These are phyloP conservation scores for Plasmodium sp. DNA, from an alignment of 169 alveolate genomes.

Conservation along the genomic window DNA sequence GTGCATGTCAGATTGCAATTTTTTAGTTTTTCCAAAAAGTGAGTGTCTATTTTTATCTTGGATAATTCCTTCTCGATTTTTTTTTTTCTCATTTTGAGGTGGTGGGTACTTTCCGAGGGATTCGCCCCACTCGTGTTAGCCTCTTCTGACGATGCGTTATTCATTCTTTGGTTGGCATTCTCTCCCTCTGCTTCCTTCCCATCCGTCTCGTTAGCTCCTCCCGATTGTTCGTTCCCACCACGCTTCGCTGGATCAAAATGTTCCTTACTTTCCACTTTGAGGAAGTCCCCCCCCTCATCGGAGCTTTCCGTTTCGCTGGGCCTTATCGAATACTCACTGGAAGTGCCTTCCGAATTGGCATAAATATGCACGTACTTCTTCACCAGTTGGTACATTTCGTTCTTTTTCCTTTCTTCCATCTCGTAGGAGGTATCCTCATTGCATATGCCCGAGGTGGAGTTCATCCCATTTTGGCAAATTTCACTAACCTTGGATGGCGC, in stretches of 20 bases:
- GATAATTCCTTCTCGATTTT: slow-evolving; percentile 26
- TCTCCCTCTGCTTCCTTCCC: background rate
- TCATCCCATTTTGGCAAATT: background rate
- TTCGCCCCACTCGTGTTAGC: background rate
- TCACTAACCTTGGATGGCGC: background rate
- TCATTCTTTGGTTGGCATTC: background rate
- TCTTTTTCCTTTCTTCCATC: slow-evolving; percentile 40
- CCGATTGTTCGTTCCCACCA: background rate
- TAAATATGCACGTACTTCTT: slow-evolving; percentile 41
- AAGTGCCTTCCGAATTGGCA: slow-evolving; percentile 5
- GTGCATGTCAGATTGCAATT: slow-evolving; percentile 32
- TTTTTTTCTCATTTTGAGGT: background rate
- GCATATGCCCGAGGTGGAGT: background rate
- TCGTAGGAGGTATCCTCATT: background rate
- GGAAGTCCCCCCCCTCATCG: background rate
- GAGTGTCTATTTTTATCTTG: slow-evolving; percentile 39
- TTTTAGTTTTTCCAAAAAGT: slow-evolving; percentile 20
- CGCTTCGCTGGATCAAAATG: background rate
- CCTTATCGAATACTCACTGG: slow-evolving; percentile 50
- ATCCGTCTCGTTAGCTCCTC: background rate
- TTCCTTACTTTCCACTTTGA: background rate
- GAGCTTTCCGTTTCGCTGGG: slow-evolving; percentile 2
- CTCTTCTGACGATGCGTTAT: background rate
- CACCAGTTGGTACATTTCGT: slow-evolving; percentile 41
- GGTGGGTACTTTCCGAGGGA: background rate